Evolutionary conservation across 2,329 filamentous ascomycete genomes (phyloP).

Genomic region (Xylaria sp.): DNA sequence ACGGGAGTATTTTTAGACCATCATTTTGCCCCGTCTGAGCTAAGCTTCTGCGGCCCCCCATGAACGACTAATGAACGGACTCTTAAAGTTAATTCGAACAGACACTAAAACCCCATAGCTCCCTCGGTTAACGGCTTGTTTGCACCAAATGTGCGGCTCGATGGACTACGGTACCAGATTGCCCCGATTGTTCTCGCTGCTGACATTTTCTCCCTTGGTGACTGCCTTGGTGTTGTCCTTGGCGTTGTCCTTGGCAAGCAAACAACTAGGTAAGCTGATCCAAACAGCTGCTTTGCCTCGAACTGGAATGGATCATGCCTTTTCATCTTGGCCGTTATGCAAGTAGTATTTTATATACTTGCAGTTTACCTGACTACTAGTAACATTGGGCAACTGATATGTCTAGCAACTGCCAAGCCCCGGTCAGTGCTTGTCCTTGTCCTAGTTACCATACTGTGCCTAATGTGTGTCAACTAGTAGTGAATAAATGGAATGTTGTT

Average conservation of each 20-base stretch:
- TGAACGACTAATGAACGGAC: slow-evolving; percentile 14
- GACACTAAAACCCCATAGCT: slow-evolving; percentile 17
- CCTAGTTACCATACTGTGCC: slow-evolving; percentile 30
- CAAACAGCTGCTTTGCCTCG: slow-evolving; percentile 33
- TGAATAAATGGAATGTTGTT: slow-evolving; percentile 29
- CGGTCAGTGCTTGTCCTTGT: slow-evolving; percentile 30
- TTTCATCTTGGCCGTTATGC: slow-evolving; percentile 3
- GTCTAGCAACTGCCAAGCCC: slow-evolving; percentile 33
- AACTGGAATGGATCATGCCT: slow-evolving; percentile 12
- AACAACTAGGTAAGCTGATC: slow-evolving; percentile 24
- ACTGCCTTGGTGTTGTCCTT: neutral
- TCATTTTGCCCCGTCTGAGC: slow-evolving; percentile 29
- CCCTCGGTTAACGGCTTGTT: slow-evolving; percentile 23
- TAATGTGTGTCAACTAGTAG: slow-evolving; percentile 15
- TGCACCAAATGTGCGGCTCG: slow-evolving; percentile 16
- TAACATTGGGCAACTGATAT: slow-evolving; percentile 26
- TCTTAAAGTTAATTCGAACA: slow-evolving; percentile 9
- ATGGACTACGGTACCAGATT: slow-evolving; percentile 13
- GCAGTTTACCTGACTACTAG: neutral
- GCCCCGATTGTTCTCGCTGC: slow-evolving; percentile 27
- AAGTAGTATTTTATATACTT: slow-evolving; percentile 3
- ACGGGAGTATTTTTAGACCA: slow-evolving; percentile 36
- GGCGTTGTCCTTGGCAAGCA: slow-evolving; percentile 13
- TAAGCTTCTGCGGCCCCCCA: slow-evolving; percentile 33
- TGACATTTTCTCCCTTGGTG: slow-evolving; percentile 18